These are phyloP conservation scores for Cordyceps fumosorosea DNA, from an alignment of 2,329 filamentous ascomycete species.

Conservation along the genomic window DNA sequence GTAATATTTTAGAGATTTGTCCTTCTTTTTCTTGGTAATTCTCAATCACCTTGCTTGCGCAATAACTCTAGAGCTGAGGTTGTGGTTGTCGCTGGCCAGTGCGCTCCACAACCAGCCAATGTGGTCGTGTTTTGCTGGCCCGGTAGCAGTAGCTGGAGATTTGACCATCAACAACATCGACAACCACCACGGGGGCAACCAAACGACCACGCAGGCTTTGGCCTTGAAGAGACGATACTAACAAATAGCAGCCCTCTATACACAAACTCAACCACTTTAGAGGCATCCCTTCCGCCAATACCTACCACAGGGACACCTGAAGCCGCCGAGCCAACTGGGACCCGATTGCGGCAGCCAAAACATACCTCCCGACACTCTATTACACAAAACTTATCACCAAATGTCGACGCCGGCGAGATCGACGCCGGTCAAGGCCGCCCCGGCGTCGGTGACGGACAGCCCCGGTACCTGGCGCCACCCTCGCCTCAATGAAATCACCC, in stretches of 20 bases:
- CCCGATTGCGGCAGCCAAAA: background rate
- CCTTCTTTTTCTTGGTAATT: background rate
- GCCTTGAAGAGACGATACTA: constrained; percentile 12
- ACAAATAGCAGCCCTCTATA: background rate
- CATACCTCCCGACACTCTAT: constrained; percentile 14
- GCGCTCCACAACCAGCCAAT: constrained; percentile 6
- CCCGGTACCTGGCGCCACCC: constrained; percentile 90
- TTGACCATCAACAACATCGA: constrained; percentile 11
- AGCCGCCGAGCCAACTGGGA: background rate
- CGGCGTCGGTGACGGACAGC: constrained; percentile 38
- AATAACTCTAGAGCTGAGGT: background rate
- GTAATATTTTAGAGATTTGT: background rate
- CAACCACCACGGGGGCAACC: background rate
- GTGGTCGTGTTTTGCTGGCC: constrained; percentile 8
- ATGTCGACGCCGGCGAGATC: constrained; percentile 28
- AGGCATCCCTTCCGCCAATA: background rate
- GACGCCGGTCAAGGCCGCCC: constrained; percentile 37
- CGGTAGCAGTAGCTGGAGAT: background rate
- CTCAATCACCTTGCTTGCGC: background rate
- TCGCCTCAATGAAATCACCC: constrained; percentile 76
- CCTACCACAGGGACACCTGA: background rate
- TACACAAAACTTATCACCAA: background rate
- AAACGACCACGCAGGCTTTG: constrained; percentile 7
- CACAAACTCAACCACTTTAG: background rate
- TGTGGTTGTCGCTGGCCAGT: background rate